Conservation (phyloP, 352 stramenopile species). For the Globisporangium echinulatum region DNA sequence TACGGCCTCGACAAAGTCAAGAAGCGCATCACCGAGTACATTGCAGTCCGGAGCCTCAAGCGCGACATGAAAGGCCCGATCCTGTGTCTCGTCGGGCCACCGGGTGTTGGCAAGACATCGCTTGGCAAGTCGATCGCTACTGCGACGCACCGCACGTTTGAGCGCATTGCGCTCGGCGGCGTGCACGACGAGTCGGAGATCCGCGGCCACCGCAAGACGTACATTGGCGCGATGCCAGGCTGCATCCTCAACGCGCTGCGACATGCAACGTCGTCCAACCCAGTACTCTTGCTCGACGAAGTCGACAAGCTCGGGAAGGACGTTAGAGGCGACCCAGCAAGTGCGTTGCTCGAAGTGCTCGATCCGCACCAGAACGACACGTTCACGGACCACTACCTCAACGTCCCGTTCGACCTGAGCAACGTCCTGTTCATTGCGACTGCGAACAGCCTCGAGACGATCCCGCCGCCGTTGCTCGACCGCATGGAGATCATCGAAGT, state of each 20-base stretch:
- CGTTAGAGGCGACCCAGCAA: slow-evolving; percentile 56
- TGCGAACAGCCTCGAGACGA: slow-evolving; percentile 76
- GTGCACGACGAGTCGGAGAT: slow-evolving; percentile 84
- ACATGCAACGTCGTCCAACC: slow-evolving; percentile 69
- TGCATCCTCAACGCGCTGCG: slow-evolving; percentile 77
- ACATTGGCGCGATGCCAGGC: slow-evolving; percentile 83
- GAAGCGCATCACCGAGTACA: slow-evolving; percentile 84
- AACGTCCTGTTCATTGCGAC: slow-evolving; percentile 82
- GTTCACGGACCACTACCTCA: slow-evolving; percentile 84
- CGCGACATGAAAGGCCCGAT: slow-evolving; percentile 83
- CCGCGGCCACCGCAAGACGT: slow-evolving; percentile 80
- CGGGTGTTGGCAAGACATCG: slow-evolving; percentile 81
- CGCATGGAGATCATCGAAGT: slow-evolving; percentile 85
- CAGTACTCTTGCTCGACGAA: slow-evolving; percentile 83
- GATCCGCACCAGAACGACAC: slow-evolving; percentile 84
- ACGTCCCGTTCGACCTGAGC: slow-evolving; percentile 85
- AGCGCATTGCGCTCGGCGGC: slow-evolving; percentile 67
- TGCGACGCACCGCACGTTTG: slow-evolving; percentile 69
- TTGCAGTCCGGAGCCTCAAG: slow-evolving; percentile 77
- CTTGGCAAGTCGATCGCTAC: slow-evolving; percentile 74
- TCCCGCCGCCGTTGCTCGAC: slow-evolving; percentile 67
- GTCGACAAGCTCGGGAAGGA: slow-evolving; percentile 80
- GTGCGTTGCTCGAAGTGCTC: slow-evolving; percentile 79
- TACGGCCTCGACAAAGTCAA: slow-evolving; percentile 82
- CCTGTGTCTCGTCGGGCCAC: slow-evolving; percentile 82